These are phyloP conservation scores for Jamesozyma rosinii DNA, from an alignment of 805 yeast genomes.

Conservation along the genomic window DNA sequence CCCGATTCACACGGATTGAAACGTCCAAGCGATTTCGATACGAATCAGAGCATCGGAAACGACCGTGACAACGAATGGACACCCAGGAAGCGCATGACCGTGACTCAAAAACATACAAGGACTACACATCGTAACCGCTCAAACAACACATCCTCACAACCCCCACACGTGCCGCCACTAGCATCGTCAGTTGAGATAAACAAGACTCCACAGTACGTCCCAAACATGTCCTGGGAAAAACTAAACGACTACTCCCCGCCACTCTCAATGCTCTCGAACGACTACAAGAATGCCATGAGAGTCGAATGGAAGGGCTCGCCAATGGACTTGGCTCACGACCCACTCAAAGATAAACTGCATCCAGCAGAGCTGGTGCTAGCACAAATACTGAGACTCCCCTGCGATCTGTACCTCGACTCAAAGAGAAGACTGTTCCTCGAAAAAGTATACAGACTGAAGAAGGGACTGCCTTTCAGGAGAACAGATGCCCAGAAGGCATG, in stretches of 20 bases:
- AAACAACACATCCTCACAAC: neutral
- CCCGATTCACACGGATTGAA: neutral
- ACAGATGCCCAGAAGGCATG: conserved; percentile 98
- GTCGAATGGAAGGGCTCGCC: conserved; percentile 99
- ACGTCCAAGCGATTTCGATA: neutral
- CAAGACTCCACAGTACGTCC: conserved; percentile 28
- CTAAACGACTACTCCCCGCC: conserved; percentile 82
- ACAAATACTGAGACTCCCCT: conserved; percentile 79
- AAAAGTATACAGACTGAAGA: conserved; percentile 66
- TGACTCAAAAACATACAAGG: neutral
- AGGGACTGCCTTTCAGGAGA: conserved; percentile 76
- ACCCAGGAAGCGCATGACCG: neutral
- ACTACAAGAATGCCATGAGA: conserved; percentile 59
- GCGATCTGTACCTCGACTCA: conserved; percentile 70
- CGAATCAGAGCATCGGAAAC: neutral
- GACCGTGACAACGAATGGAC: neutral
- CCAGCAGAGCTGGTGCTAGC: conserved; percentile 88
- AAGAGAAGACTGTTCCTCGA: conserved; percentile 82
- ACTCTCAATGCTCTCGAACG: conserved; percentile 48
- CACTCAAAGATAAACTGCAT: conserved; percentile 62
- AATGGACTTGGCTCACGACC: conserved; percentile 78
- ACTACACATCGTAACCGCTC: neutral
- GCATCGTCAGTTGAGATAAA: conserved; percentile 26
- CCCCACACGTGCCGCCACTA: conserved; percentile 29
- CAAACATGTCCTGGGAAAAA: conserved; percentile 54